Evolutionary conservation across 768 basidiomycete genomes (phyloP).

Genomic region (Hericium coralloides): DNA sequence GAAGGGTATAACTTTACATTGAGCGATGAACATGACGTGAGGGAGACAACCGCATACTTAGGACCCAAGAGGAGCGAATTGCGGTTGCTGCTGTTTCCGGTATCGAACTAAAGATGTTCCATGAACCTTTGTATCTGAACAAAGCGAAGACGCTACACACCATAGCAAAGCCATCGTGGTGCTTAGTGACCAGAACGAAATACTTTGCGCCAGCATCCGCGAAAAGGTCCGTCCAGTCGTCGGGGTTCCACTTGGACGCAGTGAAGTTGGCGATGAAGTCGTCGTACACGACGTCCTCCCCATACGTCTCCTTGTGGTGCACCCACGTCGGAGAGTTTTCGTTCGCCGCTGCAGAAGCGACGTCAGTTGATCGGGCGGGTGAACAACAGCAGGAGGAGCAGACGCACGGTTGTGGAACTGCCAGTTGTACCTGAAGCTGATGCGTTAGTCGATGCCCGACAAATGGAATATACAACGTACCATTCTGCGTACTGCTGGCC

Average conservation of each 20-base stretch:
- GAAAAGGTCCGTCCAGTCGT: conserved; percentile 45
- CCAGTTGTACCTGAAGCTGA: neutral
- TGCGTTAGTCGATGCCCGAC: neutral
- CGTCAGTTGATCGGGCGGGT: neutral
- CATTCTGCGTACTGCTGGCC: conserved; percentile 39
- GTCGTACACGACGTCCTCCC: conserved; percentile 40
- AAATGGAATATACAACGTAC: conserved; percentile 14
- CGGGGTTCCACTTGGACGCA: conserved; percentile 43
- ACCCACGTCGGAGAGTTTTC: conserved; percentile 33
- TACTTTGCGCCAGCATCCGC: conserved; percentile 52
- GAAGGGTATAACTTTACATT: neutral
- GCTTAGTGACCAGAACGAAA: conserved; percentile 55
- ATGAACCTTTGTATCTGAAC: neutral
- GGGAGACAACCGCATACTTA: conserved; percentile 16
- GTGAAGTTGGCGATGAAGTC: conserved; percentile 50
- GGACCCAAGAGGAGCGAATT: conserved; percentile 41
- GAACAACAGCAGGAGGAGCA: neutral
- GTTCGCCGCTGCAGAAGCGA: conserved; percentile 25
- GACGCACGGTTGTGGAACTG: neutral
- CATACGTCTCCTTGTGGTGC: conserved; percentile 43
- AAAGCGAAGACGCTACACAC: neutral
- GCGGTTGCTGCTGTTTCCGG: conserved; percentile 42
- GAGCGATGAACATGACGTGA: neutral
- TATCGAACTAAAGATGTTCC: conserved; percentile 31
- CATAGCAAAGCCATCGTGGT: conserved; percentile 51